Base-by-base conservation (phyloP, 1,284 basidiomycete species). In the Papiliotrema nemorosa region DNA sequence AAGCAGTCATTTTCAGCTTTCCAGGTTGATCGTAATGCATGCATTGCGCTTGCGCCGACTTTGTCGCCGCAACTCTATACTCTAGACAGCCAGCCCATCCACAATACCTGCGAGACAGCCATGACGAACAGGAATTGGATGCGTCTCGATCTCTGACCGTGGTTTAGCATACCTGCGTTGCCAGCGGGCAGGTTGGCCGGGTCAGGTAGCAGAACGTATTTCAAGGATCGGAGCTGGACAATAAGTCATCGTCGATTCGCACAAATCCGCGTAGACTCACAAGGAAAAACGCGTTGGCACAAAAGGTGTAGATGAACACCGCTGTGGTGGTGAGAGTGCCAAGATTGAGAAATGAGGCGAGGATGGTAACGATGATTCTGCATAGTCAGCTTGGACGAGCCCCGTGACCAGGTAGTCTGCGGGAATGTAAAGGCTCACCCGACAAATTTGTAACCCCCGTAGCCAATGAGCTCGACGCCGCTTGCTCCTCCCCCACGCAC, bases 381-480 rank as follows among this genome's bases (percentile, higher is more conserved):
- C 18, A 13, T 6, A 12, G 20, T 21, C 14, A 29, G 44, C 4
- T 35, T 27, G 14, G 5, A n/a, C n/a, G n/a, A n/a, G n/a, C n/a
- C n/a, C n/a, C n/a, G n/a, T n/a, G n/a, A n/a, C n/a, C n/a, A n/a
- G n/a, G n/a, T n/a, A n/a, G n/a, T n/a, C n/a, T n/a, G n/a, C n/a
- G n/a, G n/a, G n/a, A n/a, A n/a, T n/a, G n/a, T n/a, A n/a, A n/a
- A n/a, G 39, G 60, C 75, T 52, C 58, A 90, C 88, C 90, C 91
- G 40, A 97, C 90, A 66, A 98, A 98, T 71, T 98, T 98, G 78
- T 98, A 98, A 0, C 96, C 94, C 4, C 86, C 87, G 69, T 97
- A 98, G 5, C 79, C 78, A 14, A 81, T 70, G 50, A 82, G 62
- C 57, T 82, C 81, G 31, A 78, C 42, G 82, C 87, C 53, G 85